Evolutionary conservation across 2,329 filamentous ascomycete genomes (phyloP).

Genomic region (Zelopaecilomyces penicillatus): DNA sequence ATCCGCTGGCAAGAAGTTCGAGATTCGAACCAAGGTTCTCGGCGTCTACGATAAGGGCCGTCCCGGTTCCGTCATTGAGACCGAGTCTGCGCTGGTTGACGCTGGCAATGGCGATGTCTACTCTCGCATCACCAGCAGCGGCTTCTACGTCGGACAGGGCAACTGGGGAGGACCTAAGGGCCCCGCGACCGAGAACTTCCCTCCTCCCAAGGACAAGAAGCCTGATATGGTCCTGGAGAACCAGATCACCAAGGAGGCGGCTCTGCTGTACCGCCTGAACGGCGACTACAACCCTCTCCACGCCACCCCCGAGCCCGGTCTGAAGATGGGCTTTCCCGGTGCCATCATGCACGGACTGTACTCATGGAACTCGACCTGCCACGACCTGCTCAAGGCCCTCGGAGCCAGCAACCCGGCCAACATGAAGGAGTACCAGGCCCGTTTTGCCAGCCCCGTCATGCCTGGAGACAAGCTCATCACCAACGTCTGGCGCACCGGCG

Average conservation of each 20-base stretch:
- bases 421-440: conserved; percentile 79
- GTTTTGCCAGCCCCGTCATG: conserved; percentile 77
- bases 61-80: conserved; percentile 72
- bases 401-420: conserved; percentile 73
- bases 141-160: conserved; percentile 73
- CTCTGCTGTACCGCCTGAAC: conserved; percentile 74
- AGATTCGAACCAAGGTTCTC: conserved; percentile 67
- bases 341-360: conserved; percentile 84
- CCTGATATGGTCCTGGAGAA: conserved; percentile 64
- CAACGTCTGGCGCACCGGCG: conserved; percentile 72
- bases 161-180: conserved; percentile 87
- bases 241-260: conserved; percentile 63
- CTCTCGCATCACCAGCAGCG: conserved; percentile 57
- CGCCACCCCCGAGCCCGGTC: conserved; percentile 73
- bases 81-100: conserved; percentile 69
- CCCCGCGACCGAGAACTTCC: conserved; percentile 68
- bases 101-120: conserved; percentile 61
- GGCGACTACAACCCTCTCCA: conserved; percentile 94
- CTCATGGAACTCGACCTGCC: conserved; percentile 73
- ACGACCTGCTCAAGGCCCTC: conserved; percentile 63
- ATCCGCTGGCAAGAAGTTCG: conserved; percentile 64
- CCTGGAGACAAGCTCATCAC: conserved; percentile 76
- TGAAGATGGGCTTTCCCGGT: conserved; percentile 86
- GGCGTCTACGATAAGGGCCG: conserved; percentile 89
- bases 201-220: conserved; percentile 64